Evolutionary conservation across 768 basidiomycete genomes (phyloP).

Genomic region (Lactarius sp.): DNA sequence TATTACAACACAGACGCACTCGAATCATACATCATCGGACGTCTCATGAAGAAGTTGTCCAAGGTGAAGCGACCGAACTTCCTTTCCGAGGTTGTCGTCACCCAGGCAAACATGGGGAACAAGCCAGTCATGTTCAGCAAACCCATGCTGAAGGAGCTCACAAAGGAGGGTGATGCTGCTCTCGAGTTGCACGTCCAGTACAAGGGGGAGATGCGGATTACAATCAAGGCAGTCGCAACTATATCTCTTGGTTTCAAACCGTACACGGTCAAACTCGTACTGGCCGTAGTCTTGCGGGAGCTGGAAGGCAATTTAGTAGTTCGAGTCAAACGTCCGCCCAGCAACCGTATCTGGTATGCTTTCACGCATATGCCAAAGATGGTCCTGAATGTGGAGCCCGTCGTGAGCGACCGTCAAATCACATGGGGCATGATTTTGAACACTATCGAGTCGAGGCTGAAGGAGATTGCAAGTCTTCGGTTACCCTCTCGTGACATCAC

Average conservation of each 20-base stretch:
- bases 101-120: conserved; percentile 85
- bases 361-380: conserved; percentile 89
- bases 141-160: conserved; percentile 97
- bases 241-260: conserved; percentile 88
- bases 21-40: conserved; percentile 79
- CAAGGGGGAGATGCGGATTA: conserved; percentile 86
- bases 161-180: conserved; percentile 87
- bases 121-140: conserved; percentile 85
- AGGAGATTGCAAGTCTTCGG: conserved; percentile 65
- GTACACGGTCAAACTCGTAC: conserved; percentile 82
- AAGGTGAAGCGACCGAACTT: conserved; percentile 88
- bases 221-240: conserved; percentile 82
- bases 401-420: conserved; percentile 91
- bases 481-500: conserved; percentile 1
- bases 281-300: conserved; percentile 84
- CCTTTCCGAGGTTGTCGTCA: conserved; percentile 78
- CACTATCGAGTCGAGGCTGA: conserved; percentile 83
- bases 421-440: conserved; percentile 90
- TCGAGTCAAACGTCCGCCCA: conserved; percentile 91
- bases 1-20: conserved; percentile 80
- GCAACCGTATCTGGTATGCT: conserved; percentile 92
- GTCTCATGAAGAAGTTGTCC: conserved; percentile 89
- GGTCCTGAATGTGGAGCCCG: conserved; percentile 85
- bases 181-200: conserved; percentile 82
- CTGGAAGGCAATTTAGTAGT: conserved; percentile 88